Base-by-base conservation (phyloP, 2,329 filamentous ascomycete species). In the Pleomassaria siparia region DNA sequence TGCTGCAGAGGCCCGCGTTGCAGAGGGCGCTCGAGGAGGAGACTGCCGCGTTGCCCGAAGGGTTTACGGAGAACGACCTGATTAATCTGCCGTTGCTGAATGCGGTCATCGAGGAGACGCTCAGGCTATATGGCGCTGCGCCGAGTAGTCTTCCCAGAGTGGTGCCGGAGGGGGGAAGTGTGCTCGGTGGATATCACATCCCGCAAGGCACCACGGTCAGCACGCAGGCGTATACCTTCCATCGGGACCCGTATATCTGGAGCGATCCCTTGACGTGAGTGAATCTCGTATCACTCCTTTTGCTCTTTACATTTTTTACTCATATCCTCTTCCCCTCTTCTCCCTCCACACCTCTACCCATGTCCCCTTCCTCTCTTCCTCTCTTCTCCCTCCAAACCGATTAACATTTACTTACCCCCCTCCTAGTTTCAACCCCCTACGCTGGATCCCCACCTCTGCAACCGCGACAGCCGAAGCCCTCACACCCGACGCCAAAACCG, bases 401-500 rank as follows among this genome's bases (percentile, higher is more conserved):
- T 32, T 32, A 5, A 12, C n/a, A 8, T 8, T 16, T 8, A 41
- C 13, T 18, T 11, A 28, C 30, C 7, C 20, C 4, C 6, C 11
- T 4, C 3, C 11, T 42, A 72, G 69, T 8, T 72, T 70, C 52
- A 54, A 69, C 35, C 67, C 67, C 1, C 44, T 54, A 9, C 66
- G 67, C 36, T 72, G 64, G 67, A 55, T 66, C 36, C 44, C 56
- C 2, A 32, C 54, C 49, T 61, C 58, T 36, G 55, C 25, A 33
- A 44, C 44, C 22, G 12, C 6, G 12, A 42, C 57, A 2, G 57
- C 59, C 2, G 61, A 66, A 55, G 61, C 63, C 7, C 50, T 51
- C 1, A 60, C 62, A 0, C 49, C 60, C 0, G 60, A 56, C 2
- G 67, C 67, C 0, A 77, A 80, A 43, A 74, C 79, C 2, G 80